phyloP scores from a whole-genome alignment of 2,329 filamentous ascomycete genomes.

The Pestalotiopsis sp. region DNA sequence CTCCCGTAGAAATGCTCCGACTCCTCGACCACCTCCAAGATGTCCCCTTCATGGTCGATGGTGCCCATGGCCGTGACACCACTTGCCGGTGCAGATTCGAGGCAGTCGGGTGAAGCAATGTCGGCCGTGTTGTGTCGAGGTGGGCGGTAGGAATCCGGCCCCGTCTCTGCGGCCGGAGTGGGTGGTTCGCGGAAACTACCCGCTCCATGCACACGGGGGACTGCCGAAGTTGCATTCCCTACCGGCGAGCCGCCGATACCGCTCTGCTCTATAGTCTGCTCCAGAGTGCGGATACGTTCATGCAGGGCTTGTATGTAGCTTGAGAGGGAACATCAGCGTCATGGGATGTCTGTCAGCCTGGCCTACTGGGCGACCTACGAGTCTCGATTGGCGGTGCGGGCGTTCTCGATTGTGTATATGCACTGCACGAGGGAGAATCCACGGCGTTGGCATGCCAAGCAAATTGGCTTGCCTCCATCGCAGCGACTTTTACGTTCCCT shows the following conservation, averaged over 20 bases:
- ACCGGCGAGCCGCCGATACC: background rate
- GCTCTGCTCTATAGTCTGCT: background rate
- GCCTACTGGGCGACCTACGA: background rate
- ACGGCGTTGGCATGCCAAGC: constrained; percentile 1
- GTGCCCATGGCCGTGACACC: constrained; percentile 5
- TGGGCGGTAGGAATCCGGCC: background rate
- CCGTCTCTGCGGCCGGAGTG: background rate
- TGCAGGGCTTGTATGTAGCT: constrained; percentile 4
- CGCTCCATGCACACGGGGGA: background rate
- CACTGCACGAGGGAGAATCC: constrained; percentile 1
- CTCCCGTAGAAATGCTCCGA: background rate
- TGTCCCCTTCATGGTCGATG: background rate
- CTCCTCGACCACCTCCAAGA: background rate
- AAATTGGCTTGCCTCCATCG: constrained; percentile 4
- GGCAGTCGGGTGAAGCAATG: background rate
- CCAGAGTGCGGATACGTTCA: constrained; percentile 3
- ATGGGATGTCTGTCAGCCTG: background rate
- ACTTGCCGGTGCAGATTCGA: background rate
- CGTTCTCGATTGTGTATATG: constrained; percentile 1
- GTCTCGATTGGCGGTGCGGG: constrained; percentile 1
- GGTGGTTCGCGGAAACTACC: background rate
- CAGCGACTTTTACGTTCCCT: background rate
- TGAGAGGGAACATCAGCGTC: background rate
- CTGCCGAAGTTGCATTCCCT: background rate
- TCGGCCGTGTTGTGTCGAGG: background rate